Conservation (phyloP, 306 rosid genomes). For the Cotoneaster glaucophyllus region DNA sequence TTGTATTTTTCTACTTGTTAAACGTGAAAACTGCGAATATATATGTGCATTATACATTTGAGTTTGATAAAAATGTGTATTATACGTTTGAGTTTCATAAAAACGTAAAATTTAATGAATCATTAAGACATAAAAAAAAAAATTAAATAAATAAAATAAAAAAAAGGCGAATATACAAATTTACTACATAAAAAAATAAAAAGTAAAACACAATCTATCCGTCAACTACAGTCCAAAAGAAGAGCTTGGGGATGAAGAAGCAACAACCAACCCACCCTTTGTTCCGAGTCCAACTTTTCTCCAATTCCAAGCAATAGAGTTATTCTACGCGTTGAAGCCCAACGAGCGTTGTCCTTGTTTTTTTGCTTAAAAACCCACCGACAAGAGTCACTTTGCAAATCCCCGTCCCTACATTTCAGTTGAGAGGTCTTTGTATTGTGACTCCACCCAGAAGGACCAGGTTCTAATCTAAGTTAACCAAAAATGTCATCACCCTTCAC, state of each 20-base stretch:
- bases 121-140: no score
- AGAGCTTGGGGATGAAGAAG: neutral
- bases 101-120: no score
- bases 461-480: neutral
- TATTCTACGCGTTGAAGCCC: neutral
- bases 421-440: constrained; percentile 15
- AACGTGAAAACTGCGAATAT: no score
- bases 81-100: no score
- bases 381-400: neutral
- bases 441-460: constrained; percentile 2
- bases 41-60: no score
- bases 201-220: neutral
- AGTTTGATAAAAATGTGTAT: no score
- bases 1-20: no score
- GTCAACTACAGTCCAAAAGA: neutral
- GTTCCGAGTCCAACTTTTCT: no score
- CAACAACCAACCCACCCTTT: no score
- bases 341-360: neutral
- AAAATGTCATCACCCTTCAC: constrained; percentile 1
- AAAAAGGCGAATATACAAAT: no score
- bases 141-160: no score
- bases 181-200: no score
- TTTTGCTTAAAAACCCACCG: constrained; percentile 2
- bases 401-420: constrained; percentile 5
- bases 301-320: neutral